A percentile compares a stretch with the other conserved stretches of the same genome.
phyloP scores from a whole-genome alignment of 768 basidiomycete species.

The Nidula microcarpa region DNA sequence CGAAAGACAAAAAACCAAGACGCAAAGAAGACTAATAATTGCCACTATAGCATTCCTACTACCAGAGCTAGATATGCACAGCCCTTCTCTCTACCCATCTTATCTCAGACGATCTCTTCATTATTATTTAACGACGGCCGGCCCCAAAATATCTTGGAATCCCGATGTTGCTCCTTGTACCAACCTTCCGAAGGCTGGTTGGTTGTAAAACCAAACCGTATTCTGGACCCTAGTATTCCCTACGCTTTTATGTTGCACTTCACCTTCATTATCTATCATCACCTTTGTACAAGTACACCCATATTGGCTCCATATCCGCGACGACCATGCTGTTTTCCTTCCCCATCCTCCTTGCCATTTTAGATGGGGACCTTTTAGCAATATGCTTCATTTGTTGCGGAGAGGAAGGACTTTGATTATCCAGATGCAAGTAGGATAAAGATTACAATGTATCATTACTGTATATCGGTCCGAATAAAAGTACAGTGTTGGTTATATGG shows the following conservation, averaged over 20 bases:
- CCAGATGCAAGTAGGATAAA: conserved; percentile 1
- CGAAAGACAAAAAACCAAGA: not conserved
- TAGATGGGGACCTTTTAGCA: not conserved
- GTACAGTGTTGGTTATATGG: not conserved
- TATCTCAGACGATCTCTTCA: not conserved
- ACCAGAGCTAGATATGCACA: not conserved
- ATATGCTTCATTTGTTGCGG: not conserved
- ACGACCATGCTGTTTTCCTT: not conserved
- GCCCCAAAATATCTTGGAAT: not conserved
- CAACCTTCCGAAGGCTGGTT: not conserved
- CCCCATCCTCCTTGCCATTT: not conserved
- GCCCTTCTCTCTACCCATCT: not conserved
- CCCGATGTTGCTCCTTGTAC: not conserved
- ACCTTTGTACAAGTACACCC: not conserved
- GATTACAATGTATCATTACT: conserved; percentile 5
- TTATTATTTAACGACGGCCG: not conserved
- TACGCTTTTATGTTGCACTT: no score
- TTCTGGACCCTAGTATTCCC: not conserved
- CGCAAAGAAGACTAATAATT: not conserved
- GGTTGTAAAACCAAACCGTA: not conserved
- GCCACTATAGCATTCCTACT: not conserved
- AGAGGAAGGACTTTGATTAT: not conserved
- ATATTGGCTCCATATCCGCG: not conserved
- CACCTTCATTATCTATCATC: not conserved
- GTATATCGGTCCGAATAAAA: conserved; percentile 5